Conservation (phyloP, 176 grass and related monocot genomes). For the Elymus sibiricus region DNA sequence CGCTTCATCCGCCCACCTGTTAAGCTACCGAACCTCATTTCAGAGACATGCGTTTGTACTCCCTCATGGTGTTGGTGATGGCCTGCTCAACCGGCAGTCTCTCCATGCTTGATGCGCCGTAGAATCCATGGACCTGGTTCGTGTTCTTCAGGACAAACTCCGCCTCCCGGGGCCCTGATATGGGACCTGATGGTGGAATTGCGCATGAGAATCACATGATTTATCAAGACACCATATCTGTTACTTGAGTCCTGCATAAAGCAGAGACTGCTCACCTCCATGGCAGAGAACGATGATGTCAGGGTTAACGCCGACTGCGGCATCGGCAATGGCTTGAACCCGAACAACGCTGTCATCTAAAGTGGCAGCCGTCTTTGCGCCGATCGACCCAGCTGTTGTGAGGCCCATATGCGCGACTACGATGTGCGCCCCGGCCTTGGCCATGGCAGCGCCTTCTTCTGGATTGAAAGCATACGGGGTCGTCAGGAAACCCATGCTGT, state of each 20-base stretch:
- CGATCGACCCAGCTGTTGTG: constrained; percentile 87
- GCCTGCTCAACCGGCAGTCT: constrained; percentile 84
- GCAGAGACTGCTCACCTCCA: constrained; percentile 54
- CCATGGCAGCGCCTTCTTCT: constrained; percentile 73
- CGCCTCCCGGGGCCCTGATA: constrained; percentile 77
- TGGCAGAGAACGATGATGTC: constrained; percentile 82
- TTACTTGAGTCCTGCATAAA: neutral
- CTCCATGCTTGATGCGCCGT: constrained; percentile 95
- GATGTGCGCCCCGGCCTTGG: constrained; percentile 78
- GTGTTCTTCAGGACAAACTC: constrained; percentile 82
- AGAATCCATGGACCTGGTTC: constrained; percentile 82
- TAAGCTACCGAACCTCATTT: constrained; percentile 31
- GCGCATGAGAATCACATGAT: neutral
- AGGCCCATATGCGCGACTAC: constrained; percentile 95
- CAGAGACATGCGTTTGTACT: constrained; percentile 85
- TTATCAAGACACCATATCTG: constrained; percentile 15
- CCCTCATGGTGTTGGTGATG: constrained; percentile 78
- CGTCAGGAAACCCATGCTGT: constrained; percentile 73
- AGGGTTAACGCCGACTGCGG: constrained; percentile 68
- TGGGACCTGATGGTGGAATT: constrained; percentile 56
- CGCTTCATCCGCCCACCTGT: neutral
- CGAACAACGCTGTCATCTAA: constrained; percentile 54
- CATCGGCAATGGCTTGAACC: constrained; percentile 82
- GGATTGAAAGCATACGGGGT: constrained; percentile 92
- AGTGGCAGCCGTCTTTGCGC: constrained; percentile 69